Evolutionary conservation across 2,329 filamentous ascomycete genomes (phyloP), one percentile per base, ranked within the genome.

Genomic region (Colletotrichum lini): DNA sequence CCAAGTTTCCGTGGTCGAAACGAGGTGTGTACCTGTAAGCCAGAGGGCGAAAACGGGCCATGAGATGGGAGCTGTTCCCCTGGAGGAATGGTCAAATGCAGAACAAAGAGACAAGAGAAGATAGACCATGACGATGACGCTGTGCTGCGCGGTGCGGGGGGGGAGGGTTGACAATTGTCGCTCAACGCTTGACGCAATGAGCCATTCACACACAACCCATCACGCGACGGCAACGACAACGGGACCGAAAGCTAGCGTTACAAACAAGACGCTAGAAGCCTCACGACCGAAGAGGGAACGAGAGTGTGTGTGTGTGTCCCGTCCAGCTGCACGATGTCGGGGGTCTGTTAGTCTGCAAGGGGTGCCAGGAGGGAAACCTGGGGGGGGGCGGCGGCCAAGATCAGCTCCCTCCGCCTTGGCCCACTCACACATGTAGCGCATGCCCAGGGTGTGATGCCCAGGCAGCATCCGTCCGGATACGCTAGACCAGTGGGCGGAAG

Each of bases 381-480:
- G 68, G 68, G 68, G 26, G 26, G 3, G 3, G 3, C 3, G 26
- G 26, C 64, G 64, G 68, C 68, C 65, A 71, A 71, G 68, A 71
- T 71, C 65, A 66, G 26, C 50, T 26, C 45, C 53, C 58, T 26
- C 30, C 44, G 23, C n/a, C 35, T 15, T 62, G 58, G 63, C 52
- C 68, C 64, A 70, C 67, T 49, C 67, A 67, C 68, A 56, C 50
- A 56, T 21, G 38, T 52, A 26, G 26, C 26, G 50, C 64, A 68
- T 63, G 49, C 57, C 63, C 62, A 44, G 26, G 26, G 26, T 26
- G 26, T 26, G 26, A 26, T 26, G 26, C 26, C 26, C 26, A 26
- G 26, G 26, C 26, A 26, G 26, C 26, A 26, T 26, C 26, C 26
- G 26, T 26, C 26, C 26, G 26, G 26, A 26, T 26, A 26, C 26